Percentiles rank a stretch among this genome's conserved stretches.
Evolutionary conservation across 2,329 filamentous ascomycete genomes (phyloP).

Genomic region (Fonsecaea pedrosoi): DNA sequence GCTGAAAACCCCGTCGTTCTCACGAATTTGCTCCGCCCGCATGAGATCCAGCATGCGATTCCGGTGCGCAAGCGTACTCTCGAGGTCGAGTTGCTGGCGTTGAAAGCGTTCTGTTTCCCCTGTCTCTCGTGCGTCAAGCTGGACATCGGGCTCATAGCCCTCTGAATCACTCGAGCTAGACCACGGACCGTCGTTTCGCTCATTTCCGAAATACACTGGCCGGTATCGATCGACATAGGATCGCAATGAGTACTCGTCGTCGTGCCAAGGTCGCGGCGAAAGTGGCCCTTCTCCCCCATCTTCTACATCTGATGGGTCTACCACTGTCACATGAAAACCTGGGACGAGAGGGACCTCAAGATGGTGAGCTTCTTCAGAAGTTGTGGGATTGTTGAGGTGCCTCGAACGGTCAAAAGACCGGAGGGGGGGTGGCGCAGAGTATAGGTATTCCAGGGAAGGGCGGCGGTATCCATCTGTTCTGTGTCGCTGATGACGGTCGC

Average conservation of each 20-base stretch:
- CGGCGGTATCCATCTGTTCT: constrained; percentile 40
- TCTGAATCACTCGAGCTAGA: constrained; percentile 36
- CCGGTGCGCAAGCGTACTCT: constrained; percentile 22
- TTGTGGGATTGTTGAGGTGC: constrained; percentile 36
- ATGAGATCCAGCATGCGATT: constrained; percentile 28
- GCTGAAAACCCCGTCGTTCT: constrained; percentile 27
- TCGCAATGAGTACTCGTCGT: constrained; percentile 34
- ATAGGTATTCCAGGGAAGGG: constrained; percentile 51
- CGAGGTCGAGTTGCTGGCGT: constrained; percentile 23
- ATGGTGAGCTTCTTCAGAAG: constrained; percentile 20
- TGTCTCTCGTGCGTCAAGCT: constrained; percentile 6
- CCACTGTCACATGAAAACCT: constrained; percentile 35
- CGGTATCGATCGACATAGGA: constrained; percentile 38
- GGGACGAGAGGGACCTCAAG: constrained; percentile 26
- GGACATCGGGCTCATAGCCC: constrained; percentile 24
- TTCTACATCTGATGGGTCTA: constrained; percentile 33
- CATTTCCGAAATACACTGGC: constrained; percentile 31
- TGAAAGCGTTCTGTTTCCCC: constrained; percentile 26
- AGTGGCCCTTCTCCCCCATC: constrained; percentile 18
- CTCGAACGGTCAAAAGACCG: constrained; percentile 43
- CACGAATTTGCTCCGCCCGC: constrained; percentile 28
- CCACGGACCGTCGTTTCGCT: constrained; percentile 27
- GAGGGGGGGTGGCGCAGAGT: constrained; percentile 47
- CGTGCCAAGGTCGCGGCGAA: constrained; percentile 39
- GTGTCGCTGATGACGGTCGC: constrained; percentile 42